Percentiles rank a stretch among this genome's conserved stretches.
These are phyloP conservation scores for Physcomitrellopsis africana DNA, from an alignment of 225 moss, liverwort and hornwort genomes.

Conservation along the genomic window DNA sequence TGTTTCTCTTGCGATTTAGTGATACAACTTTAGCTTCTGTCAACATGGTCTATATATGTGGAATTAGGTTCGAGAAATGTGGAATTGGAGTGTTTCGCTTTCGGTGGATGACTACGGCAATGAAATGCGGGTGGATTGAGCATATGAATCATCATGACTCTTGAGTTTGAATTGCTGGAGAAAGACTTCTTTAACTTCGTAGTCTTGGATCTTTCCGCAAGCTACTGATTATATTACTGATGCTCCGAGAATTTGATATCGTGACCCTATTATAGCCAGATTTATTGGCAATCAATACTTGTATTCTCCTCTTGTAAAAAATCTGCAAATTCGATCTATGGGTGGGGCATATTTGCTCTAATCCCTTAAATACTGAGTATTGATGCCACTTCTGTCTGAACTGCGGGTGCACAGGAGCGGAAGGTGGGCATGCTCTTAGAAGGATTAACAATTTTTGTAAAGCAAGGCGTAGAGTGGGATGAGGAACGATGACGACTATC, in stretches of 20 bases:
- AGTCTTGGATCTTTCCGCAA: neutral
- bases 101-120: neutral
- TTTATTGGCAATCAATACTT: neutral
- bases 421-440: constrained; percentile 71
- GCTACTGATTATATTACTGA: no score
- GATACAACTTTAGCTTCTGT: neutral
- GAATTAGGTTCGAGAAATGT: neutral
- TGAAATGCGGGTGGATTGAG: constrained; percentile 4
- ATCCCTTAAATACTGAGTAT: neutral
- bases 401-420: constrained; percentile 45
- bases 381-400: neutral
- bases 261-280: neutral
- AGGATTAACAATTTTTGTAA: constrained; percentile 28
- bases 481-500: constrained; percentile 87
- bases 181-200: neutral
- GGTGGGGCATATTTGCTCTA: neutral
- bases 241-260: neutral
- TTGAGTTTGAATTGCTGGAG: neutral
- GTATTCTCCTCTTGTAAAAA: neutral
- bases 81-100: neutral
- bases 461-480: constrained; percentile 65
- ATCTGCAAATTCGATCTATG: constrained; percentile 10
- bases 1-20: neutral
- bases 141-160: neutral
- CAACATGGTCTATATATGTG: neutral